Base-by-base conservation (phyloP, 352 stramenopile species). In the Phytophthora multivora region DNA sequence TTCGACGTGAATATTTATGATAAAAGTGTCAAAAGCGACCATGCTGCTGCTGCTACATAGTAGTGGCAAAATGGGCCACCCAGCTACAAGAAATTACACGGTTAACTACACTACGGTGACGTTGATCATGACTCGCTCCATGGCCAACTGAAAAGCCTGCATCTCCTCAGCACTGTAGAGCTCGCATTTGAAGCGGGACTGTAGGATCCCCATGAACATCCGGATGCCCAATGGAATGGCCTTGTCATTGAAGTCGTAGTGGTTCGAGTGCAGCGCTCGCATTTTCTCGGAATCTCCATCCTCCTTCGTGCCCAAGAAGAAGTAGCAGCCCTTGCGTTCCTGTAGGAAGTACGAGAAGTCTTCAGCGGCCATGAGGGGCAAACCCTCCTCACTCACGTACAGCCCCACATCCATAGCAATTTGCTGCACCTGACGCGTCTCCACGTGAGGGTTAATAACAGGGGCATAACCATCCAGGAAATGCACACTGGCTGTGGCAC, bases 341-440 rank as follows among this genome's bases (percentile, higher is more conserved):
- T 90, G 83, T 25, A 95, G 51, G 54, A 81, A 95, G 66, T 97
- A 98, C 12, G 85, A 87, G 83, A 98, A 98, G 64, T 98, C 95
- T 74, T 98, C 95, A 5, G 86, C 90, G 5, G 93, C 94, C 95
- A 98, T 98, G 25, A 97, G 96, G 4, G 93, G 69, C 26, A 91
- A 61, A 4, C 87, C 86, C 30, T 88, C 71, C 38, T 90, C 77
- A 46, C 92, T 90, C 49, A 98, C 83, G 43, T 89, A 78, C 28
- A 91, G 58, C 0, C 76, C 81, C 41, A 85, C 80, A 35, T 90
- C 82, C 69, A 89, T 78, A 2, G 78, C 82, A 7, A 95, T 74
- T 25, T 92, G 74, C 63, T 92, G 80, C 58, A 93, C 86, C 30
- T 83, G 72, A 31, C 83, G 74, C n/a, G 85, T 91, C 65, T 95